Evolutionary conservation across 495 filamentous ascomycete genomes (phyloP).

Genomic region (Pseudevernia furfuracea): DNA sequence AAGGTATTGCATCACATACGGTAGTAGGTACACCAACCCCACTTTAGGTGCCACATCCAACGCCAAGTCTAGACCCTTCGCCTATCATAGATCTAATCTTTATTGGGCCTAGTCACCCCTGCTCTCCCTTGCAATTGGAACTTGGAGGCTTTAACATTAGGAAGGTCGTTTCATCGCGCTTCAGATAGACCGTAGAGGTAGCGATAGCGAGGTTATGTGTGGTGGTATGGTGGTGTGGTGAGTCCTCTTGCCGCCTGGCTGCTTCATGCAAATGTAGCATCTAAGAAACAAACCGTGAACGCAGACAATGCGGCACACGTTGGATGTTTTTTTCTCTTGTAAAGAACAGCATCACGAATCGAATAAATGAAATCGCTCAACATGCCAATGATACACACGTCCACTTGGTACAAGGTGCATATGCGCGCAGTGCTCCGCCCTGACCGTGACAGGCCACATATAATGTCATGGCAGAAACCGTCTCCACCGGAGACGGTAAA

Average conservation of each 20-base stretch:
- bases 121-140: no score
- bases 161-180: no score
- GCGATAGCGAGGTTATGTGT: no score
- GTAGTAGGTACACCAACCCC: no score
- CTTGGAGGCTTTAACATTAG: no score
- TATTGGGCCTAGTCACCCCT: not conserved
- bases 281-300: no score
- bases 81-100: not conserved
- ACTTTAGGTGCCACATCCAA: not conserved
- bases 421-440: not conserved
- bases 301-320: no score
- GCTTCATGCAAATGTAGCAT: not conserved
- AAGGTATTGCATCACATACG: no score
- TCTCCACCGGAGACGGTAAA: not conserved
- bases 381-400: not conserved
- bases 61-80: slow-evolving; percentile 1
- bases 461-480: not conserved
- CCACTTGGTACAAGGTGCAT: not conserved
- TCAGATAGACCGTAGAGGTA: no score
- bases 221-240: no score
- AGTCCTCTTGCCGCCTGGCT: no score
- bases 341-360: not conserved
- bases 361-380: not conserved
- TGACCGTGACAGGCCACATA: not conserved
- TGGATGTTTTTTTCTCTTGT: not conserved